Evolutionary conservation across 2,329 filamentous ascomycete genomes (phyloP), one percentile per base, ranked within the genome.

Genomic region (Pseudocercospora cruenta): DNA sequence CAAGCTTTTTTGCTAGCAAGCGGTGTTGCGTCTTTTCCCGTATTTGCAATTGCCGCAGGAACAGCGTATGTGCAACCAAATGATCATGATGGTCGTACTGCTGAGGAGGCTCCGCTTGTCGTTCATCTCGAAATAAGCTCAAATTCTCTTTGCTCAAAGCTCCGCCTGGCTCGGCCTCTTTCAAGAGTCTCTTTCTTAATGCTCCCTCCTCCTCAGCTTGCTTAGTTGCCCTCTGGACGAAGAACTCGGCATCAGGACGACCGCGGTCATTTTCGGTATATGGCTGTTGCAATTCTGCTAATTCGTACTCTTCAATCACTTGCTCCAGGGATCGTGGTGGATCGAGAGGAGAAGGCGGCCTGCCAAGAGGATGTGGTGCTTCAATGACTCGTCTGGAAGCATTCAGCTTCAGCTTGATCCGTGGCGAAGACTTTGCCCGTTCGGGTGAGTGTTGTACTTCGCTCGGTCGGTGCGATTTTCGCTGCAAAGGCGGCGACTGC

Each of bases 21-120:
- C 88, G 88, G 78, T 98, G 94, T 12, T 89, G 85, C 69, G 87
- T 87, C 71, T 93, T 91, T 77, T 99, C 95, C 64, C 88, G 87
- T 2, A 90, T 80, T 81, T 98, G 87, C 39, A 98, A 83, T 73
- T 89, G 91, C 57, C 92, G 88, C 72, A 98, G 94, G 72, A 94
- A 90, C 12, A 90, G 76, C 65, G 91, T 90, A 67, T 96, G 94
- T 55, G 90, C 89, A 54, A 91, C 84, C 61, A 98, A 84, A 76
- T 98, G 92, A 74, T 98, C 94, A 75, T 88, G 86, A 71, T 96
- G 93, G n/a, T 91, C 89, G 83, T 92, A 98, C 74, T 95, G 92
- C 60, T 86, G 85, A 0, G 88, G 86, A 0, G 91, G 91, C 72
- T 96, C 91, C 64, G 92, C 89, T 66, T 86, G 85, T 49, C 69